Conservation (phyloP, 2,329 filamentous ascomycete genomes). For the Hymenoscyphus occultus region DNA sequence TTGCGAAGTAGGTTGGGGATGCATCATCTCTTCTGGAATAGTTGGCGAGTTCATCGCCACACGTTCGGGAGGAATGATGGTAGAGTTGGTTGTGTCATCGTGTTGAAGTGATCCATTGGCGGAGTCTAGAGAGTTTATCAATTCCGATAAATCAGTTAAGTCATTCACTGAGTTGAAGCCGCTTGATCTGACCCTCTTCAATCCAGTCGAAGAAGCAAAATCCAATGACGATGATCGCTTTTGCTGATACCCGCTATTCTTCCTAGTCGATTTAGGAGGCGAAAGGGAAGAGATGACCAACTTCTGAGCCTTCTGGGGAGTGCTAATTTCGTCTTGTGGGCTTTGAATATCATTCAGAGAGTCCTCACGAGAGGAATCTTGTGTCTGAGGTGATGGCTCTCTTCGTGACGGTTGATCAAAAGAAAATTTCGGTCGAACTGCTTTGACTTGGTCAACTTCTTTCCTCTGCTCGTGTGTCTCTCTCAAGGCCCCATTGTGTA, state of each 20-base stretch:
- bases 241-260: not conserved
- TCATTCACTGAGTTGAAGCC: conserved; percentile 20
- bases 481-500: not conserved
- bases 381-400: not conserved
- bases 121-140: conserved; percentile 18
- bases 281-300: not conserved
- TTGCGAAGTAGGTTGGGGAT: conserved; percentile 6
- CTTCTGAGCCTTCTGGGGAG: conserved; percentile 4
- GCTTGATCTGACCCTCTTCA: conserved; percentile 17
- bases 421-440: not conserved
- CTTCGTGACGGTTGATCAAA: not conserved
- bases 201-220: conserved; percentile 11
- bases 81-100: conserved; percentile 6
- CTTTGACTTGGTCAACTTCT: not conserved
- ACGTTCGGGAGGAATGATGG: conserved; percentile 13
- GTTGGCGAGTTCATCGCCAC: conserved; percentile 25
- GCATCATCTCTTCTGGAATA: conserved; percentile 18
- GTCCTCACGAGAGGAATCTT: not conserved
- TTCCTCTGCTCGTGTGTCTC: conserved; percentile 16
- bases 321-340: not conserved
- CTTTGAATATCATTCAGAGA: not conserved
- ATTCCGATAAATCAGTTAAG: conserved; percentile 21
- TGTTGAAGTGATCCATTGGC: conserved; percentile 8
- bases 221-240: conserved; percentile 14
- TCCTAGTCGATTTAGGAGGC: not conserved